A percentile compares a stretch with the other conserved stretches of the same genome.
Evolutionary conservation across 2,329 filamentous ascomycete species (phyloP).

Genomic region (Cadophora gregata): DNA sequence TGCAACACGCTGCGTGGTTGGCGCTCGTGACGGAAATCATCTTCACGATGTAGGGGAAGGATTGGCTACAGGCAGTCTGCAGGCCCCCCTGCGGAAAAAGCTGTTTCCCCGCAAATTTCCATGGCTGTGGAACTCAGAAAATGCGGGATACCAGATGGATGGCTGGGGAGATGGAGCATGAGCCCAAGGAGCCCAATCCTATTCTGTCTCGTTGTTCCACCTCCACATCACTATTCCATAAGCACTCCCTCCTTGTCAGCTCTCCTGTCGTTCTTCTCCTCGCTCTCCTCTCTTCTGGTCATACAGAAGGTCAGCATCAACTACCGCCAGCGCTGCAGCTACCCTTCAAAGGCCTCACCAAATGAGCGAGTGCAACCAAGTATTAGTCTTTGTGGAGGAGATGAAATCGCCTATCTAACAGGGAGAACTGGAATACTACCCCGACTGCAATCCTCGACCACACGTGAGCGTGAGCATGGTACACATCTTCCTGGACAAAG

Average conservation of each 20-base stretch:
- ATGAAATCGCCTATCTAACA: slow-evolving; percentile 43
- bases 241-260: slow-evolving; percentile 1
- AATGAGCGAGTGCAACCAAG: slow-evolving; percentile 43
- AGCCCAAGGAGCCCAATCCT: slow-evolving; percentile 9
- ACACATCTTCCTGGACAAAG: slow-evolving; percentile 35
- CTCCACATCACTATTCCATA: slow-evolving; percentile 1
- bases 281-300: slow-evolving; percentile 12
- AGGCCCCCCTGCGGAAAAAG: slow-evolving; percentile 24
- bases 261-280: slow-evolving; percentile 13
- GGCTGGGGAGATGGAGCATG: not conserved
- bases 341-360: slow-evolving; percentile 13
- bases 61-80: slow-evolving; percentile 24
- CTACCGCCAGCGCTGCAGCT: slow-evolving; percentile 29
- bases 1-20: not conserved
- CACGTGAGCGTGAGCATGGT: slow-evolving; percentile 42
- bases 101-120: slow-evolving; percentile 35
- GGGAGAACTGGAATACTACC: slow-evolving; percentile 12
- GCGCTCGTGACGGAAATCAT: slow-evolving; percentile 28
- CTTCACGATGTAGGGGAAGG: slow-evolving; percentile 13
- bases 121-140: slow-evolving; percentile 24
- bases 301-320: slow-evolving; percentile 4
- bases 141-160: slow-evolving; percentile 29
- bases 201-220: slow-evolving; percentile 13
- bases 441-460: slow-evolving; percentile 20
- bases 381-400: slow-evolving; percentile 43